Percentiles rank a stretch among this genome's conserved stretches.
These are phyloP conservation scores for Pythium folliculosum DNA, from an alignment of 352 stramenopile genomes.

Conservation along the genomic window DNA sequence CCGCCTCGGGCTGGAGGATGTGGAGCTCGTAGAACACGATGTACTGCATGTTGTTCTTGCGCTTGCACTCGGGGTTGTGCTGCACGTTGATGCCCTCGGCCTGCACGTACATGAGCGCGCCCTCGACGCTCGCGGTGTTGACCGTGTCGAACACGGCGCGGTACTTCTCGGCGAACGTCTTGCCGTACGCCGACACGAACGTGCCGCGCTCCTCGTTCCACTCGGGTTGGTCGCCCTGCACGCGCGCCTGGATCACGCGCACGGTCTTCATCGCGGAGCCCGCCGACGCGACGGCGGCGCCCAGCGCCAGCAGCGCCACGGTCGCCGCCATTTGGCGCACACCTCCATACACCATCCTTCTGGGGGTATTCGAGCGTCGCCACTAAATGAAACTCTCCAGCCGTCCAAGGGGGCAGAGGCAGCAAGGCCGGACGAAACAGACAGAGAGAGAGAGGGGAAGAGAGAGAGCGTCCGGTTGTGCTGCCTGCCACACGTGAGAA, in stretches of 20 bases:
- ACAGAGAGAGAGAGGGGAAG: no score
- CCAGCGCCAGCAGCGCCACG: background rate
- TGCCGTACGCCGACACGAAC: constrained; percentile 49
- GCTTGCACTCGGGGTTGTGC: constrained; percentile 40
- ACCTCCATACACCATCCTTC: no score
- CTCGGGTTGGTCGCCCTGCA: constrained; percentile 48
- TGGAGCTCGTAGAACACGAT: constrained; percentile 74
- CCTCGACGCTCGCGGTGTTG: constrained; percentile 77
- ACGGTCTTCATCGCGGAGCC: constrained; percentile 59
- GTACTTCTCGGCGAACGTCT: constrained; percentile 42
- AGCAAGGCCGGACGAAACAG: no score
- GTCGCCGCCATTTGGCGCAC: background rate
- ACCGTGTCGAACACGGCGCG: constrained; percentile 60
- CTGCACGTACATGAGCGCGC: constrained; percentile 80
- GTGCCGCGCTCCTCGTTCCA: constrained; percentile 43
- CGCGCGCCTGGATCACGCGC: constrained; percentile 51
- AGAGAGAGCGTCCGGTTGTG: no score
- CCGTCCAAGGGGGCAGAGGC: no score
- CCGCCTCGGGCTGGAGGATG: constrained; percentile 49
- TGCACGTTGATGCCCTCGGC: constrained; percentile 68
- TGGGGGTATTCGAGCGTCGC: no score
- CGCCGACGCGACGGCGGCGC: background rate
- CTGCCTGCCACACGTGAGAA: no score
- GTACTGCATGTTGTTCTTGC: constrained; percentile 75
- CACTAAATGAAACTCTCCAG: no score